Evolutionary conservation across 192 early-diverging fungal species (phyloP).

Genomic region (Linnemannia zychae): DNA sequence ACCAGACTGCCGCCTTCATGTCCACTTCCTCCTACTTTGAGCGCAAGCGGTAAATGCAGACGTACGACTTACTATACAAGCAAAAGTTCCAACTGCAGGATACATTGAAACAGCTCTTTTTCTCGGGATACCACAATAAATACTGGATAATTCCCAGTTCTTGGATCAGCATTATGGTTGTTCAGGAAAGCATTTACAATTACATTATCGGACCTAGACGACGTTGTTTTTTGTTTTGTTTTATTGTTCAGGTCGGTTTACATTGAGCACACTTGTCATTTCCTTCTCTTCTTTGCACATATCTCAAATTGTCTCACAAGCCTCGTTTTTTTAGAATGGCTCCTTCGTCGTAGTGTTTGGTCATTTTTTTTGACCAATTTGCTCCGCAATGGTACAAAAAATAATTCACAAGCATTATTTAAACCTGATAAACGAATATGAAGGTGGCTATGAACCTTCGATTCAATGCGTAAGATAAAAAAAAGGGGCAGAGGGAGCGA

Average conservation of each 20-base stretch:
- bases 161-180: too few relatives aligned
- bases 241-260: too few relatives aligned
- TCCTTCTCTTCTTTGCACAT: neutral
- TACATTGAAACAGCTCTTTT: neutral
- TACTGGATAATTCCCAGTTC: too few relatives aligned
- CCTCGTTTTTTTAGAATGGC: neutral
- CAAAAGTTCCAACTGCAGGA: neutral
- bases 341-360: neutral
- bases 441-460: too few relatives aligned
- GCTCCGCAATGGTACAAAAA: neutral
- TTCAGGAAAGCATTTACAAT: too few relatives aligned
- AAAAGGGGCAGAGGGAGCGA: too few relatives aligned
- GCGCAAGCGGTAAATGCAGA: conserved; percentile 54
- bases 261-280: too few relatives aligned
- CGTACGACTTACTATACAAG: neutral
- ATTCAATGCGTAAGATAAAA: too few relatives aligned
- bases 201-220: too few relatives aligned
- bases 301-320: neutral
- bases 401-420: neutral
- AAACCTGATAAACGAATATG: too few relatives aligned
- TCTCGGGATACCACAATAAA: neutral
- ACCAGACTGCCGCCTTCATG: conserved; percentile 61
- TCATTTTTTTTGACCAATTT: neutral
- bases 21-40: conserved; percentile 66
- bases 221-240: too few relatives aligned